Conservation (phyloP, 2,329 filamentous ascomycete species). For the Zymoseptoria crescenta region DNA sequence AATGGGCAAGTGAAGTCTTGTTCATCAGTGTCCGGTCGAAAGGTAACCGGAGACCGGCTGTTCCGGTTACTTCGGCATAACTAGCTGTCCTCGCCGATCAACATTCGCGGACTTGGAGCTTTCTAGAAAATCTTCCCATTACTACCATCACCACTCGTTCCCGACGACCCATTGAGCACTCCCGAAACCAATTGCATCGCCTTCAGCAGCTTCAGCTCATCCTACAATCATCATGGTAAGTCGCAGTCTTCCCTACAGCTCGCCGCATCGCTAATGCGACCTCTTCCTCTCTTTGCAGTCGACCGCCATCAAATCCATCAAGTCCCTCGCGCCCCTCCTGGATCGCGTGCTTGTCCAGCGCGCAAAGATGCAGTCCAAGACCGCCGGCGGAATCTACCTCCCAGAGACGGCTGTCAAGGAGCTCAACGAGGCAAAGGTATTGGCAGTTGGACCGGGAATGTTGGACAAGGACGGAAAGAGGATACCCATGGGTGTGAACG, state of each 20-base stretch:
- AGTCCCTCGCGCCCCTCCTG: conserved; percentile 86
- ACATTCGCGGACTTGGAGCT: background rate
- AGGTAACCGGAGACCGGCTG: background rate
- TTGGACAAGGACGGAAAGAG: conserved; percentile 85
- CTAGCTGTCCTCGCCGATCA: background rate
- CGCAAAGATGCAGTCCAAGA: conserved; percentile 94
- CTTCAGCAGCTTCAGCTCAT: background rate
- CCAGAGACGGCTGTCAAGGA: conserved; percentile 96
- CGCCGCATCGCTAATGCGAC: conserved; percentile 16
- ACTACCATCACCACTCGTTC: conserved; percentile 3
- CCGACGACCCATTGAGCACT: conserved; percentile 9
- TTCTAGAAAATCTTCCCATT: conserved; percentile 5
- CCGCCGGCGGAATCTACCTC: conserved; percentile 92
- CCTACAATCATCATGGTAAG: conserved; percentile 22
- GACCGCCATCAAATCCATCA: conserved; percentile 81
- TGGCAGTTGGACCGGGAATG: conserved; percentile 86
- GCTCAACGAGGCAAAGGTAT: conserved; percentile 92
- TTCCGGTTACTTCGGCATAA: background rate
- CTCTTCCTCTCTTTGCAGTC: conserved; percentile 18
- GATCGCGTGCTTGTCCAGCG: conserved; percentile 98
- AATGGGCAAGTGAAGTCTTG: background rate
- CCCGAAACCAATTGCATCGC: conserved; percentile 13
- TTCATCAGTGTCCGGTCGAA: background rate
- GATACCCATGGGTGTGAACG: conserved; percentile 69
- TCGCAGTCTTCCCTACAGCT: background rate